Conservation (phyloP, 176 grass and related monocot species). For the Carex littledalei region DNA sequence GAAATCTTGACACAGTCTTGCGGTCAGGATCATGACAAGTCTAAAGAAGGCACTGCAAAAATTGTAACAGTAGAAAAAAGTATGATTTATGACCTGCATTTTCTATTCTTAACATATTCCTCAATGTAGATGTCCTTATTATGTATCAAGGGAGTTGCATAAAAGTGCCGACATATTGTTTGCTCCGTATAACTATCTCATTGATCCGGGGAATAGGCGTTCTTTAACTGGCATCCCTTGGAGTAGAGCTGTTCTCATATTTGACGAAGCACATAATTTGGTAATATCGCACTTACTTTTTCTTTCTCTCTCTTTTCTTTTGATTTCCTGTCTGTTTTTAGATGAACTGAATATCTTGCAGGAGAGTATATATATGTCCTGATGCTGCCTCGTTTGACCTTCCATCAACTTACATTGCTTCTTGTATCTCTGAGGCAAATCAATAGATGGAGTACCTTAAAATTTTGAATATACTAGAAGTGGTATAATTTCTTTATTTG, state of each 20-base stretch:
- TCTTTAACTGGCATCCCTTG: constrained; percentile 71
- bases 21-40: background rate
- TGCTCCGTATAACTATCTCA: constrained; percentile 99
- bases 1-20: background rate
- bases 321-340: constrained; percentile 12
- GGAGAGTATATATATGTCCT: constrained; percentile 95
- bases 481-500: too few relatives aligned
- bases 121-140: constrained; percentile 84
- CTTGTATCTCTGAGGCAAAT: constrained; percentile 79
- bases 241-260: constrained; percentile 86
- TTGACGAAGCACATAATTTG: constrained; percentile 95
- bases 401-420: constrained; percentile 53
- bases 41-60: background rate
- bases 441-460: background rate
- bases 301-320: constrained; percentile 1
- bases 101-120: constrained; percentile 6
- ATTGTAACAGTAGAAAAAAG: background rate
- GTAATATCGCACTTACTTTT: constrained; percentile 30
- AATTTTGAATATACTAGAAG: too few relatives aligned
- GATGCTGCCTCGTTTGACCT: constrained; percentile 97
- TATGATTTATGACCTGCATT: background rate
- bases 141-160: constrained; percentile 83
- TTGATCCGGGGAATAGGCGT: constrained; percentile 79
- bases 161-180: constrained; percentile 89
- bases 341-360: constrained; percentile 22